Percentiles rank a stretch among this genome's conserved stretches.
Evolutionary conservation across 306 rosid genomes (phyloP).

Genomic region (Albizia julibrissin): DNA sequence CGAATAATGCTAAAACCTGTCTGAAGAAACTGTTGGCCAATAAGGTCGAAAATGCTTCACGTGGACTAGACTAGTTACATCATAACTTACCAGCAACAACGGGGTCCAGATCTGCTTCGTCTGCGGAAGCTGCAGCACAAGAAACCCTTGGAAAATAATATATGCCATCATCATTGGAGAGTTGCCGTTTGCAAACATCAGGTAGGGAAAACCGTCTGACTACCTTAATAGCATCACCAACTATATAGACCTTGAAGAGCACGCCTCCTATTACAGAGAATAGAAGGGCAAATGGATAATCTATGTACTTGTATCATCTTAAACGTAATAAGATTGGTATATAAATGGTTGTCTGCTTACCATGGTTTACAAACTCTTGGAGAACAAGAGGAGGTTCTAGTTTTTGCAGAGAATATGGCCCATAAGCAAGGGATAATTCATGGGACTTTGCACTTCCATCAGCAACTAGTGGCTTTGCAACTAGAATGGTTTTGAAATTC

Average conservation of each 20-base stretch:
- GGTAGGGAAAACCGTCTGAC: slow-evolving; percentile 93
- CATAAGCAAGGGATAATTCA: slow-evolving; percentile 84
- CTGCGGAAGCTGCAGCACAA: slow-evolving; percentile 96
- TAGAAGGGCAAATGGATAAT: slow-evolving; percentile 19
- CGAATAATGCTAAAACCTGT: neutral
- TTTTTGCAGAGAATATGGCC: slow-evolving; percentile 71
- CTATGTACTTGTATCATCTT: slow-evolving; percentile 1
- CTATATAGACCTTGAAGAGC: slow-evolving; percentile 86
- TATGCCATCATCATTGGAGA: slow-evolving; percentile 67
- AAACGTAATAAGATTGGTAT: slow-evolving; percentile 14
- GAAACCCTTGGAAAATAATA: slow-evolving; percentile 86
- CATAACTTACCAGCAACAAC: slow-evolving; percentile 67
- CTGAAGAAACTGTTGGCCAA: neutral
- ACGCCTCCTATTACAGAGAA: slow-evolving; percentile 70
- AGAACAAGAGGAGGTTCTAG: slow-evolving; percentile 94
- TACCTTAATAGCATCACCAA: slow-evolving; percentile 93
- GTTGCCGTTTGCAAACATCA: slow-evolving; percentile 75
- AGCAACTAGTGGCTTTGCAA: slow-evolving; percentile 92
- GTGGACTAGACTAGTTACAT: neutral
- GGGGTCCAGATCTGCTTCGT: slow-evolving; percentile 93
- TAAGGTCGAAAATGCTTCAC: neutral
- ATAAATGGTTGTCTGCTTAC: slow-evolving; percentile 42
- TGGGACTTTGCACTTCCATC: slow-evolving; percentile 95
- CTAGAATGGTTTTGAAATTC: slow-evolving; percentile 47
- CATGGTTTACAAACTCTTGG: slow-evolving; percentile 93